These are phyloP conservation scores for Hypoxylon sp. DNA, from an alignment of 2,329 filamentous ascomycete species.

Conservation along the genomic window DNA sequence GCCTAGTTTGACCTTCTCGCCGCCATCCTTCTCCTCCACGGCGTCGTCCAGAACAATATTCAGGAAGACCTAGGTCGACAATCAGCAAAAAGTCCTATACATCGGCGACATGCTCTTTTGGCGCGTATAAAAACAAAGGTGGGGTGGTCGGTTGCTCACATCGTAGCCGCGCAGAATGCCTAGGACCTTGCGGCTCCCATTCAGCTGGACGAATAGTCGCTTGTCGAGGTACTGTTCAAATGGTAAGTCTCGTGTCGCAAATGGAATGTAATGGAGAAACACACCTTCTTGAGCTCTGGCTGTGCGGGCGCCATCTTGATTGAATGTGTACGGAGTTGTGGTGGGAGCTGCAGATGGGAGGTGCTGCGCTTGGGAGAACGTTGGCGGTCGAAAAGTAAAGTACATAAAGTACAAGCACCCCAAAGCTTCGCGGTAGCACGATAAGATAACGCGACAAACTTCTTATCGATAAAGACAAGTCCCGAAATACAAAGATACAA, in stretches of 20 bases:
- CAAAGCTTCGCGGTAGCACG: constrained; percentile 24
- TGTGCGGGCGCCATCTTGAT: constrained; percentile 95
- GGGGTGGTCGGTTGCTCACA: constrained; percentile 66
- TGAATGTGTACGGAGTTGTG: constrained; percentile 13
- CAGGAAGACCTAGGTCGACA: constrained; percentile 81
- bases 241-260: constrained; percentile 27
- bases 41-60: constrained; percentile 99
- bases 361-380: constrained; percentile 16
- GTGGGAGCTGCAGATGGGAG: constrained; percentile 21
- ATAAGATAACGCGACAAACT: constrained; percentile 43
- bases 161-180: constrained; percentile 95
- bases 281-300: constrained; percentile 97
- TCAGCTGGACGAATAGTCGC: constrained; percentile 96
- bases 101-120: not conserved
- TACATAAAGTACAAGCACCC: too few relatives aligned
- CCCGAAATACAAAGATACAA: constrained; percentile 22
- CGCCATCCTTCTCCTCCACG: constrained; percentile 91
- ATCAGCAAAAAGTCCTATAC: constrained; percentile 43
- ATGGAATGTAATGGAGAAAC: constrained; percentile 4
- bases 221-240: constrained; percentile 92
- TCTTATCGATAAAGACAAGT: constrained; percentile 46
- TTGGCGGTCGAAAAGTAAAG: constrained; percentile 34
- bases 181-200: constrained; percentile 97
- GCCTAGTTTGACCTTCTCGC: constrained; percentile 89
- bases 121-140: not conserved